Conservation (phyloP, 768 basidiomycete species). For the Tubosaeta sp. region DNA sequence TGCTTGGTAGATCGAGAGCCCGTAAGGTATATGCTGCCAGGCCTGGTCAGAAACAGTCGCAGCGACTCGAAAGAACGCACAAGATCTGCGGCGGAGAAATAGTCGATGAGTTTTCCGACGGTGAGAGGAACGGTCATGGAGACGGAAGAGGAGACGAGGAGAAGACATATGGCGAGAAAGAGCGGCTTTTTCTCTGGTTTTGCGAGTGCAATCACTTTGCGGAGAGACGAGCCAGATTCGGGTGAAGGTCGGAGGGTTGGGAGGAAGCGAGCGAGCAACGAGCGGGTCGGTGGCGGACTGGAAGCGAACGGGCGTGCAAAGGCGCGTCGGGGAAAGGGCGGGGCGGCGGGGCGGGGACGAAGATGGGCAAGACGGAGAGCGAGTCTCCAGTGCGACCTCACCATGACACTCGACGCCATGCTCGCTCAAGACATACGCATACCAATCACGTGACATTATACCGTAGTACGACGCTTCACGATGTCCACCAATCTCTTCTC, state of each 20-base stretch:
- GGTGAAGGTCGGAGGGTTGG: slow-evolving; percentile 35
- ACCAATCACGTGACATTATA: background rate
- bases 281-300: background rate
- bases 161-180: slow-evolving; percentile 67
- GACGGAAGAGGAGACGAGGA: slow-evolving; percentile 84
- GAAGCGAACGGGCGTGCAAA: slow-evolving; percentile 13
- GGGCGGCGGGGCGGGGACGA: background rate
- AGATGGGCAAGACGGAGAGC: slow-evolving; percentile 1
- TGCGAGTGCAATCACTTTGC: slow-evolving; percentile 74
- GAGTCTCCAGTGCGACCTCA: slow-evolving; percentile 1
- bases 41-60: background rate
- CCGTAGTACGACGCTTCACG: slow-evolving; percentile 17
- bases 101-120: slow-evolving; percentile 91
- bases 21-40: slow-evolving; percentile 69
- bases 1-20: slow-evolving; percentile 75
- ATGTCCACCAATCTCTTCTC: slow-evolving; percentile 49
- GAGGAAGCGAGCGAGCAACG: slow-evolving; percentile 25
- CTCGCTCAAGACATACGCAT: background rate
- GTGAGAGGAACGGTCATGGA: slow-evolving; percentile 92
- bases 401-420: background rate
- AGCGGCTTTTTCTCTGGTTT: slow-evolving; percentile 79
- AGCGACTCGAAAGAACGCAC: slow-evolving; percentile 35
- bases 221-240: slow-evolving; percentile 56
- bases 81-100: slow-evolving; percentile 71
- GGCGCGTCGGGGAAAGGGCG: background rate